Evolutionary conservation across 2,329 filamentous ascomycete genomes (phyloP).

Genomic region (Lachnellula cervina): DNA sequence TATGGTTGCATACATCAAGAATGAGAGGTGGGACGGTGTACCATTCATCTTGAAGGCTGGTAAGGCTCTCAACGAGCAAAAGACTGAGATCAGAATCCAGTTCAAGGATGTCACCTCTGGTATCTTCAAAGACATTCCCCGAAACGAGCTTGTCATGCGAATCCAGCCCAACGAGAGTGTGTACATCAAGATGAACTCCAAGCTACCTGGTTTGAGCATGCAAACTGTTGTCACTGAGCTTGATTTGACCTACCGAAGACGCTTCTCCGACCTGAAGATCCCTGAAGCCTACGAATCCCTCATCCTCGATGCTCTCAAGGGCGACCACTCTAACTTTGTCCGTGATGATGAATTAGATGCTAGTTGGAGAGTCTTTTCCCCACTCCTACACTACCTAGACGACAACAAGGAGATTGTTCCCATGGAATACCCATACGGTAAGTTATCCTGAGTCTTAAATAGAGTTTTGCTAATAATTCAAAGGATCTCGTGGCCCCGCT

Average conservation of each 20-base stretch:
- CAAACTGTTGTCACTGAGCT: conserved; percentile 98
- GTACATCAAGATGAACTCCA: conserved; percentile 99
- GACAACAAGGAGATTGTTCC: conserved; percentile 99
- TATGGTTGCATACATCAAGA: conserved; percentile 97
- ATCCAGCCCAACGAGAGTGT: conserved; percentile 99
- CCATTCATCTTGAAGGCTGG: conserved; percentile 99
- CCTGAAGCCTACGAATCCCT: conserved; percentile 98
- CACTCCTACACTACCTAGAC: conserved; percentile 94
- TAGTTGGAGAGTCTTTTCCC: conserved; percentile 97
- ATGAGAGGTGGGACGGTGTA: conserved; percentile 98
- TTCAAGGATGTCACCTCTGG: conserved; percentile 99
- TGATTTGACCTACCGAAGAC: conserved; percentile 93
- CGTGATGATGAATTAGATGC: conserved; percentile 95
- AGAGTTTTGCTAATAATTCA: conserved; percentile 1
- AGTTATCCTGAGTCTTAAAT: conserved; percentile 33
- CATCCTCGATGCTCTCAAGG: conserved; percentile 95
- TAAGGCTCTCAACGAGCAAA: conserved; percentile 98
- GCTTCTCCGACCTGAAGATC: conserved; percentile 99
- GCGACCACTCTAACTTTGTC: conserved; percentile 99
- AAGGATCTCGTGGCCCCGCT: conserved; percentile 91
- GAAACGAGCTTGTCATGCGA: conserved; percentile 98
- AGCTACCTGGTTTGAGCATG: conserved; percentile 97
- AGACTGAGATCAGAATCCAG: conserved; percentile 98
- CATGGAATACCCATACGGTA: conserved; percentile 99
- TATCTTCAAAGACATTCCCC: conserved; percentile 99